Base-by-base conservation (phyloP, 805 yeast species). In the Tetrapisispora arboricola region DNA sequence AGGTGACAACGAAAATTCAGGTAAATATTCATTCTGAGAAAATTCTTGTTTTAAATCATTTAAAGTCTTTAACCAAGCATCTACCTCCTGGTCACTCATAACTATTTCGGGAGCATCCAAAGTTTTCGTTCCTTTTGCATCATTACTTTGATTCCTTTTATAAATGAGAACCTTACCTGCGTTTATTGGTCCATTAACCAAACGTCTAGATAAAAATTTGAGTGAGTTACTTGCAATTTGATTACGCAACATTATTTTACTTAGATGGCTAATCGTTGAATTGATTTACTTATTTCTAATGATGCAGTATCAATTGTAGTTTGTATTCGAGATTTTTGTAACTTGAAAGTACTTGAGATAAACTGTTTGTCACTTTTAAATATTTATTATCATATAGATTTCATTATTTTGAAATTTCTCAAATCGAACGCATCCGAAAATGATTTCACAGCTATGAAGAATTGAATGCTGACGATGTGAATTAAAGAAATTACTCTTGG, bases 41-140 rank as follows among this genome's bases (percentile, higher is more conserved):
- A 68, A 61, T 47, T 68, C 68, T 18, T 55, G 47, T 41, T 69
- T 61, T 16, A 69, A 50, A 20, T 61, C 59, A 19, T 58, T 45
- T 33, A 72, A 57, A 16, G 72, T 66, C 16, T 59, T 56, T 31
- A 71, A 49, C 79, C 68, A 65, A 39, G 49, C 58, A 32, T 54
- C 69, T 31, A 67, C 65, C 50, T 57, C 70, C 49, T 55, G 50
- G 40, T 60, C 66, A 33, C 27, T 26, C 33, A 31, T 29, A 15
- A 2, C 27, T 3, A 18, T 19, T 9, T n/a, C 8, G 4, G 3
- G 8, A 6, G 17, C 21, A 2, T 18, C 31, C 9, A 18, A 25
- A 8, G n/a, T 7, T 27, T 27, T 27, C 13, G 9, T 10, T 13
- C 19, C 18, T 1, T 6, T 13, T 8, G 13, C 16, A 4, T 17